Conservation (phyloP, 2,329 filamentous ascomycete species). For the Graphilbum ipis-grandicollis region DNA sequence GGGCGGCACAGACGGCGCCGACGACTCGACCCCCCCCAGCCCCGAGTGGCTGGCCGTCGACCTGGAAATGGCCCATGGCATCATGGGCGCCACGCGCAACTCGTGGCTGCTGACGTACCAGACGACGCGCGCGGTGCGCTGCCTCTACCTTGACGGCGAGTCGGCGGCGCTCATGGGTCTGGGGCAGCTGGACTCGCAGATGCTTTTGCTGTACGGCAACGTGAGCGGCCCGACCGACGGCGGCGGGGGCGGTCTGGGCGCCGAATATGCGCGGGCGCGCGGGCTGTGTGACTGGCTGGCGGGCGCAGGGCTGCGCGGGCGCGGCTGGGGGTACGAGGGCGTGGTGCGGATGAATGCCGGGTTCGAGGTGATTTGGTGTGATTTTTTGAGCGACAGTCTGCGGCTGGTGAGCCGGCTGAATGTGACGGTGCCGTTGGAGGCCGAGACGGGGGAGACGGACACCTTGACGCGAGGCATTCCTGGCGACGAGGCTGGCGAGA, state of each 20-base stretch:
- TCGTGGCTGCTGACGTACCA: conserved; percentile 31
- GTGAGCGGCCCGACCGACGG: conserved; percentile 17
- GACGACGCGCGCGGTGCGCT: conserved; percentile 22
- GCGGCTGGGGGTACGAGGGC: conserved; percentile 30
- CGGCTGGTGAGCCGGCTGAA: conserved; percentile 25
- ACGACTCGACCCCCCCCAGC: conserved; percentile 18
- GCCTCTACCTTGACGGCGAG: conserved; percentile 33
- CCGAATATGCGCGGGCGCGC: conserved; percentile 28
- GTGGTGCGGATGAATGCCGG: conserved; percentile 33
- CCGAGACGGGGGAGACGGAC: conserved; percentile 5
- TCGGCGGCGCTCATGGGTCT: conserved; percentile 27
- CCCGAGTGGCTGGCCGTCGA: conserved; percentile 36
- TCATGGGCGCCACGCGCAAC: conserved; percentile 25
- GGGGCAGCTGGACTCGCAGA: conserved; percentile 29
- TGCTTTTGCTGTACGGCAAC: conserved; percentile 30
- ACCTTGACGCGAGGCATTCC: background rate
- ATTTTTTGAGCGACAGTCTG: conserved; percentile 26
- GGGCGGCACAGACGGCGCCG: conserved; percentile 4
- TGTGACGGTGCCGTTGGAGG: conserved; percentile 24
- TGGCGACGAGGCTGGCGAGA: conserved; percentile 1
- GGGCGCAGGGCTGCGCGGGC: conserved; percentile 21
- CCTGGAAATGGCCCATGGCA: conserved; percentile 34
- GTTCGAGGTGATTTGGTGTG: conserved; percentile 34
- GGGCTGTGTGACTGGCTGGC: conserved; percentile 28
- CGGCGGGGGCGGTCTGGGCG: conserved; percentile 16